phyloP scores from a whole-genome alignment of 495 filamentous ascomycete genomes.

The Podospora pseudopauciseta region DNA sequence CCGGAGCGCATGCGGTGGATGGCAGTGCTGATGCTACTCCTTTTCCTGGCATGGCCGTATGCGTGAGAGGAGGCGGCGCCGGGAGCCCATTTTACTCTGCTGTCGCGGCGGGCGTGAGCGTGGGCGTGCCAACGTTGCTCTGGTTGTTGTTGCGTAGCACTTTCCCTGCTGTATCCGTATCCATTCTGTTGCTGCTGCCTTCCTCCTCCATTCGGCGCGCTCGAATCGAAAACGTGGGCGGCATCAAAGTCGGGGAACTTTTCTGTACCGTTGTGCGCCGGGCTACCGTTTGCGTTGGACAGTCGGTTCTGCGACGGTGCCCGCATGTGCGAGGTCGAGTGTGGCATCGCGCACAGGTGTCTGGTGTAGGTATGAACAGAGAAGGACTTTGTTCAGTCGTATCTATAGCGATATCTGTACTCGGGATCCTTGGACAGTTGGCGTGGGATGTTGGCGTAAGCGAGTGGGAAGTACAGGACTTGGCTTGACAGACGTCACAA shows the following conservation, averaged over 20 bases:
- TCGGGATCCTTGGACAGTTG: not conserved
- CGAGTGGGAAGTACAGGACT: not conserved
- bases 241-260: constrained; percentile 54
- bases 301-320: constrained; percentile 29
- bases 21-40: constrained; percentile 83
- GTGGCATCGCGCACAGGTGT: constrained; percentile 26
- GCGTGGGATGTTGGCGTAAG: not conserved
- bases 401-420: not conserved
- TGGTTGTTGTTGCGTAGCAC: constrained; percentile 17
- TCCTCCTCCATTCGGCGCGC: constrained; percentile 14
- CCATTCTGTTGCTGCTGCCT: constrained; percentile 27
- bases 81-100: constrained; percentile 46
- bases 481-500: not conserved
- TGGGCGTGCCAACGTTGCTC: constrained; percentile 44
- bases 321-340: constrained; percentile 33
- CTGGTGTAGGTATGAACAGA: not conserved
- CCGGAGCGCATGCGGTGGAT: constrained; percentile 73
- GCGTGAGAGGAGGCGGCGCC: constrained; percentile 32
- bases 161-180: constrained; percentile 34
- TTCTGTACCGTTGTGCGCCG: constrained; percentile 40
- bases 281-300: constrained; percentile 31
- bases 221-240: constrained; percentile 26
- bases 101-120: constrained; percentile 47
- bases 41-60: constrained; percentile 53
- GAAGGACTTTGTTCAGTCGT: not conserved